These are phyloP conservation scores for Mucor sp. DNA, from an alignment of 371 early-diverging fungal genomes.

Conservation along the genomic window DNA sequence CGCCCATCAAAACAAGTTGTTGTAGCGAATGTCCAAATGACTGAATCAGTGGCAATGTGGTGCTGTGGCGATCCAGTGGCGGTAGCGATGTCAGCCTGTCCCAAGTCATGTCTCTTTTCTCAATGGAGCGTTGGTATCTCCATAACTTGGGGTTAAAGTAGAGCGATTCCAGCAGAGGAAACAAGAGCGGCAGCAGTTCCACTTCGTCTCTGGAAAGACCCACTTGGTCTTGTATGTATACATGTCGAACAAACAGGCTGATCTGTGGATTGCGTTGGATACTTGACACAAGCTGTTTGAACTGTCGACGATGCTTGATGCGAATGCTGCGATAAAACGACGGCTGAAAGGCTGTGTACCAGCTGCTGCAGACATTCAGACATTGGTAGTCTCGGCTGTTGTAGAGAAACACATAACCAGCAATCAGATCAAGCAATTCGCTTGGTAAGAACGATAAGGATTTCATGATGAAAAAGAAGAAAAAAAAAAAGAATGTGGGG, in stretches of 20 bases:
- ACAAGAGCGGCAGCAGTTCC: background rate
- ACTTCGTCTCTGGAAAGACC: slow-evolving; percentile 10
- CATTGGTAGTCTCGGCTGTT: background rate
- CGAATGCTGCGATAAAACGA: background rate
- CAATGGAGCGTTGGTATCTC: background rate
- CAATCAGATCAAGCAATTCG: slow-evolving; percentile 8
- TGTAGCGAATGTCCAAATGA: background rate
- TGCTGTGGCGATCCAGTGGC: background rate
- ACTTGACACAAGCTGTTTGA: background rate
- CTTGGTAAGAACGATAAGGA: background rate
- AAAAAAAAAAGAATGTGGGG: background rate
- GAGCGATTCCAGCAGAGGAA: slow-evolving; percentile 3
- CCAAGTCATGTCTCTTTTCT: background rate
- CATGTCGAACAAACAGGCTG: slow-evolving; percentile 3
- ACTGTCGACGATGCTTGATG: slow-evolving; percentile 3
- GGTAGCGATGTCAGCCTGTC: slow-evolving; percentile 1
- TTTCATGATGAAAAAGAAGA: background rate
- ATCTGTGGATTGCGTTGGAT: background rate
- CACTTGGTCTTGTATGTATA: slow-evolving; percentile 4
- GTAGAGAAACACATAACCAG: background rate
- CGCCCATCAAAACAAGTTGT: background rate
- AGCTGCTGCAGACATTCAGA: background rate
- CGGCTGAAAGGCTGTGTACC: background rate
- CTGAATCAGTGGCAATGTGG: background rate
- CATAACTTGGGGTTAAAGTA: slow-evolving; percentile 13